These are phyloP conservation scores for Russula emetica DNA, from an alignment of 768 basidiomycete genomes.

Conservation along the genomic window DNA sequence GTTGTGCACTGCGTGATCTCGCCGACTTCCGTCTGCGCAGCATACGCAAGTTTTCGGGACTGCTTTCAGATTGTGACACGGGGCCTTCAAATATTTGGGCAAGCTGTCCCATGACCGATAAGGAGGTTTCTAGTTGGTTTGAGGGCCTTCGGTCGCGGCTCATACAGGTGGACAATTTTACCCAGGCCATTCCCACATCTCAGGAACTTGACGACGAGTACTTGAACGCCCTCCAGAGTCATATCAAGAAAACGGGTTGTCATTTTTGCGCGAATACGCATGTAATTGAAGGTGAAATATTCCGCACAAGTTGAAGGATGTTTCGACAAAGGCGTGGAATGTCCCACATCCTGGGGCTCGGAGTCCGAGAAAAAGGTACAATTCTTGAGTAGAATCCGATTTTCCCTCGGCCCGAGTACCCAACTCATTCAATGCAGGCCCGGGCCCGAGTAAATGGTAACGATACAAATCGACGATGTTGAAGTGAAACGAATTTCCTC, in stretches of 20 bases:
- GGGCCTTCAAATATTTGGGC: neutral
- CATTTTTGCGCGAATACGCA: conserved; percentile 4
- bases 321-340: neutral
- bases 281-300: too few species aligned
- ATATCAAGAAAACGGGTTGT: neutral
- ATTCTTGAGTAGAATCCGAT: too few species aligned
- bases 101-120: neutral
- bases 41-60: neutral
- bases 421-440: too few species aligned
- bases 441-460: too few species aligned
- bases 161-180: neutral
- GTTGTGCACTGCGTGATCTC: neutral
- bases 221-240: neutral
- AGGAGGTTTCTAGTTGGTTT: neutral
- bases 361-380: too few species aligned
- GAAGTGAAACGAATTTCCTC: too few species aligned
- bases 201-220: neutral
- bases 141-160: too few species aligned
- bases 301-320: neutral
- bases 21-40: neutral
- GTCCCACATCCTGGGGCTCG: too few species aligned
- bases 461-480: too few species aligned
- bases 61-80: neutral
- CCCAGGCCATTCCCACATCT: neutral
- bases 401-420: too few species aligned